Evolutionary conservation across 371 early-diverging fungal species (phyloP), one percentile per base, ranked within the genome.

Genomic region (Mucor mucedo): DNA sequence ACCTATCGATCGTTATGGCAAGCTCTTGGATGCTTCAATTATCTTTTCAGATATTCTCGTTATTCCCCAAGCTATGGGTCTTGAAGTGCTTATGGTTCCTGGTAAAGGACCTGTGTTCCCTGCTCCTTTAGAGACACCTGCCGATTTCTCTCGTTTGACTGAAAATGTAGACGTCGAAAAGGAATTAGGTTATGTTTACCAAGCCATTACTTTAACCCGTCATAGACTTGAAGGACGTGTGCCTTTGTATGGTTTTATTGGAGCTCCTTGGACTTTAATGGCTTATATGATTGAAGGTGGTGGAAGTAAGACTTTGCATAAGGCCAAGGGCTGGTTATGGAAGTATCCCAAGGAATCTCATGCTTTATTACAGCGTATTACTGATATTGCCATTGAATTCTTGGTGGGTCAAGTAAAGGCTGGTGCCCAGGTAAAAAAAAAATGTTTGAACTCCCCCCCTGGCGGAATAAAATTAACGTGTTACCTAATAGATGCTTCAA

Each of bases 231-330:
- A 87, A 5, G 97, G 97, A 49, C 87, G 92, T 52, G 95, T 93
- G 4, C 97, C 98, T 30, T 80, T 98, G 72, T 89, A 94, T 75
- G 99, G 99, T 5, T 98, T 98, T 67, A 87, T 86, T 38, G 99
- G 99, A 27, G 97, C 97, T 2, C 99, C 99, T 7, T 98, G 98
- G 98, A 98, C 99, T 21, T 83, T 98, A 56, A 93, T 97, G 94
- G 94, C 95, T 4, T 98, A 98, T 70, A 96, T 97, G 97, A 91
- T 98, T 68, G 98, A 97, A 77, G 97, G 98, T n/a, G 96, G 96
- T 49, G 95, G 97, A 40, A 93, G 94, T 75, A 96, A 94, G 75
- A 95, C 91, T 0, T 79, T 95, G 57, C 79, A 88, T 42, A 92
- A 92, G 73, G 93, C 96, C 47, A 97, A 96, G 79, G 73, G 86